Percentiles rank a stretch among this genome's conserved stretches.
Conservation (phyloP, 805 yeast genomes). For the Ogataea degrootiae region DNA sequence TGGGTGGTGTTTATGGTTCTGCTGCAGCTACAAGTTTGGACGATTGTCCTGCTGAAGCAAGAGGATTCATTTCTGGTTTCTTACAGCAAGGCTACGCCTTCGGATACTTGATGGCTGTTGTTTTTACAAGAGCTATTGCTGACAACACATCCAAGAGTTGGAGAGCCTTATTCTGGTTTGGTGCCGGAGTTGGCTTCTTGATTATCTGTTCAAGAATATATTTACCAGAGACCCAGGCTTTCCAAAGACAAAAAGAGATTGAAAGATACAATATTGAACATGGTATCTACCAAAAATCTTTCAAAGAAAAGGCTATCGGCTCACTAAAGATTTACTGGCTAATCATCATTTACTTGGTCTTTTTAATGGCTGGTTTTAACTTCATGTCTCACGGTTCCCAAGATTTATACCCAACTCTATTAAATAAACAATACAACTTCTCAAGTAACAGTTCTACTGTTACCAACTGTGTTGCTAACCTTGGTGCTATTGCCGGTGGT, state of each 20-base stretch:
- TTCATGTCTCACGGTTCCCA: conserved; percentile 62
- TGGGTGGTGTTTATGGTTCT: conserved; percentile 55
- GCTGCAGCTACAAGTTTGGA: conserved; percentile 51
- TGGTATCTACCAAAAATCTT: conserved; percentile 29
- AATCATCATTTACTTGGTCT: conserved; percentile 48
- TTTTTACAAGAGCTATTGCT: conserved; percentile 60
- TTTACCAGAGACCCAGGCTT: conserved; percentile 52
- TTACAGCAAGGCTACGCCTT: conserved; percentile 80
- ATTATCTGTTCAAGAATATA: conserved; percentile 38
- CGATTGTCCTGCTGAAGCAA: conserved; percentile 47
- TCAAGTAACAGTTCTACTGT: conserved; percentile 44
- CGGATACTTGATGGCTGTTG: conserved; percentile 61
- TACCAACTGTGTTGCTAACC: conserved; percentile 51
- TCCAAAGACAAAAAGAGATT: conserved; percentile 36
- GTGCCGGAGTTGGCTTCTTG: conserved; percentile 51
- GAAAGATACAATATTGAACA: conserved; percentile 28
- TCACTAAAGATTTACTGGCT: conserved; percentile 53
- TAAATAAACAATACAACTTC: conserved; percentile 41
- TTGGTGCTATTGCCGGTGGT: conserved; percentile 59
- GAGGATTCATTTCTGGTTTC: conserved; percentile 59
- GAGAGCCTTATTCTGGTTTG: conserved; percentile 67
- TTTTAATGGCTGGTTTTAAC: conserved; percentile 61
- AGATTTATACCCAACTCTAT: conserved; percentile 55
- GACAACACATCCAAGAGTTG: conserved; percentile 49
- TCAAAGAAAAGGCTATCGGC: conserved; percentile 29